A percentile compares a stretch with the other conserved stretches of the same genome.
These are phyloP conservation scores for Colletotrichum simmondsii DNA, from an alignment of 2,329 filamentous ascomycete species.

Conservation along the genomic window DNA sequence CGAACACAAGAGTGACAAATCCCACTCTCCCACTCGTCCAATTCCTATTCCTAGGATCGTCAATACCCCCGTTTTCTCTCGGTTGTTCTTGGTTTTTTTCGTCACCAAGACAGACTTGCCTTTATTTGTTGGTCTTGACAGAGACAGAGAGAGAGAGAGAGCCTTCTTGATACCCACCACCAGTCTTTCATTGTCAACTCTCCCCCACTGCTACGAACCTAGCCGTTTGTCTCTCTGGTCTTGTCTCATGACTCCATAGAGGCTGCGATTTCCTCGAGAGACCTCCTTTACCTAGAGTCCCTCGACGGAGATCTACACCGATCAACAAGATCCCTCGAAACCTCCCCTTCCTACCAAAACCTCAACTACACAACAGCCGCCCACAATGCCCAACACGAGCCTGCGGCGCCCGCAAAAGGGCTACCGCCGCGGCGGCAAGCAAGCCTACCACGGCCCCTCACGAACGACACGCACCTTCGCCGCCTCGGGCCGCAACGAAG, in stretches of 20 bases:
- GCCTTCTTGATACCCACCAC: slow-evolving; percentile 28
- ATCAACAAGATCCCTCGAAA: not conserved
- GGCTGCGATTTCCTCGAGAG: not conserved
- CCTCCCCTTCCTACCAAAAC: not conserved
- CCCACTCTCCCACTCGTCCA: slow-evolving; percentile 28
- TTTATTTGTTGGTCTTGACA: not conserved
- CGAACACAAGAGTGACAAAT: slow-evolving; percentile 23
- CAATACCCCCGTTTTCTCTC: slow-evolving; percentile 13
- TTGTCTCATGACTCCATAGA: slow-evolving; percentile 10
- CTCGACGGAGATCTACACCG: slow-evolving; percentile 1
- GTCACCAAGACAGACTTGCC: not conserved
- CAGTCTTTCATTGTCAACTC: not conserved
- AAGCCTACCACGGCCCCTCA: slow-evolving; percentile 73
- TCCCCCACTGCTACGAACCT: not conserved
- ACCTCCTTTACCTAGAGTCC: not conserved
- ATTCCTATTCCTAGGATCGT: slow-evolving; percentile 27
- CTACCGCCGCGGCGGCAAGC: slow-evolving; percentile 75
- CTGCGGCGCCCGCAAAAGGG: slow-evolving; percentile 72
- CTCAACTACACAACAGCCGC: not conserved
- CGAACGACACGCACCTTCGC: slow-evolving; percentile 81
- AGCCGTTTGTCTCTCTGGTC: not conserved
- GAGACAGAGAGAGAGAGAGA: not conserved
- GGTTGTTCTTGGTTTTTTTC: slow-evolving; percentile 3
- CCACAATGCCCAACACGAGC: slow-evolving; percentile 67
- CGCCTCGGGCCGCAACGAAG: slow-evolving; percentile 81